Percentiles rank a stretch among this genome's conserved stretches.
Conservation (phyloP, 495 filamentous ascomycete genomes). For the Penicillium longicatenatum region DNA sequence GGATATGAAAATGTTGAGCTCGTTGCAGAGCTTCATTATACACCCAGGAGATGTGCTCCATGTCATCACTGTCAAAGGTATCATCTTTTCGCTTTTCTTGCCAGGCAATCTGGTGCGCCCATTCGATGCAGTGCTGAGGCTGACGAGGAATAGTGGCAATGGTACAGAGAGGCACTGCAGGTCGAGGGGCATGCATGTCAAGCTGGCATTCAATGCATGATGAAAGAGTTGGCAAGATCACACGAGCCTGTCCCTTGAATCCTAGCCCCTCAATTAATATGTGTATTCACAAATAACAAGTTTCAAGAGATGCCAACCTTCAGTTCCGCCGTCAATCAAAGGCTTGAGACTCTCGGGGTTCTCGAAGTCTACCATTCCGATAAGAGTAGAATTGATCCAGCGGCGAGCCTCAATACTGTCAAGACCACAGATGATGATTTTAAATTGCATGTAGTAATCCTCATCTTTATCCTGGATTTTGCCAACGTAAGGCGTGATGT, state of each 20-base stretch:
- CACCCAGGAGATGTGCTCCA: conserved; percentile 96
- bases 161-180: conserved; percentile 94
- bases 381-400: conserved; percentile 96
- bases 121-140: conserved; percentile 98
- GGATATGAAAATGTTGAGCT: conserved; percentile 85
- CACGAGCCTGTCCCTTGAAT: conserved; percentile 95
- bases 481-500: conserved; percentile 89
- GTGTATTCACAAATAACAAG: background rate
- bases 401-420: conserved; percentile 96
- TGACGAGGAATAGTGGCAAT: conserved; percentile 96
- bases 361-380: conserved; percentile 82
- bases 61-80: conserved; percentile 89
- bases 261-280: conserved; percentile 46
- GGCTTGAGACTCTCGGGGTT: conserved; percentile 84
- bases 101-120: conserved; percentile 92
- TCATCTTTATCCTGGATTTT: conserved; percentile 98
- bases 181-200: conserved; percentile 93
- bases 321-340: conserved; percentile 94
- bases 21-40: conserved; percentile 82
- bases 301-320: conserved; percentile 54
- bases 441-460: conserved; percentile 98
- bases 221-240: conserved; percentile 87
- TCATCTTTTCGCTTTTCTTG: conserved; percentile 57
- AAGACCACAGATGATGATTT: conserved; percentile 89
- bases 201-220: conserved; percentile 98